phyloP scores from a whole-genome alignment of 495 filamentous ascomycete genomes.

The Astrothelium macrocarpum region DNA sequence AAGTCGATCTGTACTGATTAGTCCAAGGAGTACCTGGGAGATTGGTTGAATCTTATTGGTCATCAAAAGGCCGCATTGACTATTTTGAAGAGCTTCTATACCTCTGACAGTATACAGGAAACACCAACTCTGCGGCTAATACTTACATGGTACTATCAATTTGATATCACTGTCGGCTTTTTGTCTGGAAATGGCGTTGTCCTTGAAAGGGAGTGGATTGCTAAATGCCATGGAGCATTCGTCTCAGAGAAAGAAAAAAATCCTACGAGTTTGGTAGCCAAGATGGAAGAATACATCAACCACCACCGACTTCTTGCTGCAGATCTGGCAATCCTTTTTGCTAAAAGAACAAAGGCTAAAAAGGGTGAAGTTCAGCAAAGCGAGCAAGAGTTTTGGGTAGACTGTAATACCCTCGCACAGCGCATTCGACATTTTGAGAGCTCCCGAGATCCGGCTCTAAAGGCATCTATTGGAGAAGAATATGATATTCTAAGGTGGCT shows the following conservation, averaged over 20 bases:
- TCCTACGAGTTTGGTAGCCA: slow-evolving; percentile 55
- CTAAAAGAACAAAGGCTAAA: slow-evolving; percentile 51
- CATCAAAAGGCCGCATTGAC: slow-evolving; percentile 86
- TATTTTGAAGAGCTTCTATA: slow-evolving; percentile 67
- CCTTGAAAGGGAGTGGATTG: slow-evolving; percentile 74
- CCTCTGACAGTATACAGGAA: slow-evolving; percentile 64
- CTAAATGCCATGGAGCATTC: slow-evolving; percentile 50
- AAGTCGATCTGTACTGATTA: slow-evolving; percentile 18
- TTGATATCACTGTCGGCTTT: slow-evolving; percentile 75
- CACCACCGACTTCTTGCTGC: slow-evolving; percentile 63
- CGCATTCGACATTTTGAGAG: slow-evolving; percentile 48
- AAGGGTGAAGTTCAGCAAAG: slow-evolving; percentile 40
- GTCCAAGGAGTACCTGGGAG: slow-evolving; percentile 80
- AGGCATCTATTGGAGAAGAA: slow-evolving; percentile 21
- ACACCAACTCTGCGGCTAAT: slow-evolving; percentile 59
- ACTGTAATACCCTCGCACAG: slow-evolving; percentile 53
- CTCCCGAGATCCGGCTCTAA: slow-evolving; percentile 37
- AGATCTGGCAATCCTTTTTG: slow-evolving; percentile 72
- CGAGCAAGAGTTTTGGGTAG: slow-evolving; percentile 51
- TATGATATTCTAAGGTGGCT: slow-evolving; percentile 29
- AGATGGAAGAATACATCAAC: slow-evolving; percentile 54
- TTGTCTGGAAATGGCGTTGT: slow-evolving; percentile 69
- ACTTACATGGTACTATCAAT: slow-evolving; percentile 79
- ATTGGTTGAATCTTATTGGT: slow-evolving; percentile 84
- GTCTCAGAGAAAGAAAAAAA: slow-evolving; percentile 44